A percentile compares a stretch with the other conserved stretches of the same genome.
phyloP scores from a whole-genome alignment of 805 yeast species.

The Teunomyces kruisii region DNA sequence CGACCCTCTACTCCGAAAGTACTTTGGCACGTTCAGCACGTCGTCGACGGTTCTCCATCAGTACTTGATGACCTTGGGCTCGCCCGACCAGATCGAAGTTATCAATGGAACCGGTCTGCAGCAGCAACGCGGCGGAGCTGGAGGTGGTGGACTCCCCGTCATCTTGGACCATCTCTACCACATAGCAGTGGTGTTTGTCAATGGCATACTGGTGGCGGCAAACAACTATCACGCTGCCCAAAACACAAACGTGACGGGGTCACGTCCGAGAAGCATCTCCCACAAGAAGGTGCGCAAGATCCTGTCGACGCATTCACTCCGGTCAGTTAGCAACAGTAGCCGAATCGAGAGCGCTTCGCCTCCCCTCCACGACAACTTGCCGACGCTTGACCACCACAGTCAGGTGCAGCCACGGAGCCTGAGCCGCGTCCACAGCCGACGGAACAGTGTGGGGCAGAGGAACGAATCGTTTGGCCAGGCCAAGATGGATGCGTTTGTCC shows the following conservation, averaged over 20 bases:
- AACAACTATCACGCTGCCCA: background rate
- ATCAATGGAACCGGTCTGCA: background rate
- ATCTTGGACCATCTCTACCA: background rate
- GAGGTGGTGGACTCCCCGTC: background rate
- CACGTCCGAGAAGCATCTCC: background rate
- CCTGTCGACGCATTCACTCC: background rate
- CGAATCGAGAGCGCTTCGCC: constrained; percentile 1
- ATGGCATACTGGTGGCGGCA: constrained; percentile 1
- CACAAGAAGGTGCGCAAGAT: background rate
- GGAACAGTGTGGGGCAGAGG: background rate
- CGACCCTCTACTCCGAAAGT: constrained; percentile 8
- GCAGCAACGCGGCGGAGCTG: background rate
- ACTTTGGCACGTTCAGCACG: constrained; percentile 1
- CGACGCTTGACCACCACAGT: background rate
- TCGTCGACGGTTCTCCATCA: background rate
- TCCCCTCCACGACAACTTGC: background rate
- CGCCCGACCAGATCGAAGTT: background rate
- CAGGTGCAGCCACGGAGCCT: background rate
- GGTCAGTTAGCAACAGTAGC: background rate
- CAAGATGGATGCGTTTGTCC: background rate
- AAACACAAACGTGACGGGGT: background rate
- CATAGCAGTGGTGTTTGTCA: background rate
- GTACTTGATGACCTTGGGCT: background rate
- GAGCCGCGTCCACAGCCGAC: background rate
- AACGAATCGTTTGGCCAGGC: background rate